Conservation (phyloP, 345 rosid species). For the Lenwebbia sp. region DNA sequence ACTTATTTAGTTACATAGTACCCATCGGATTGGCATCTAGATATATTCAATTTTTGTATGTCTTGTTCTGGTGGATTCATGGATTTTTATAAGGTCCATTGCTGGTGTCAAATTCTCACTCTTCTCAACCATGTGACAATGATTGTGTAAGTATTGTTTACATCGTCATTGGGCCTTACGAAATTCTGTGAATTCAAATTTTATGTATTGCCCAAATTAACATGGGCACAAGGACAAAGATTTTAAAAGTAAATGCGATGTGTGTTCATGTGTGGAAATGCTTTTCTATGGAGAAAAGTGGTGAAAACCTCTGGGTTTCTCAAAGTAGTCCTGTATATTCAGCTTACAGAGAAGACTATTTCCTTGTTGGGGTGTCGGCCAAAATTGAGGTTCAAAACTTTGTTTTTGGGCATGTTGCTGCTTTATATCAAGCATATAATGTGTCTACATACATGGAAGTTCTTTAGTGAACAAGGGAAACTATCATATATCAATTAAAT, state of each 20-base stretch:
- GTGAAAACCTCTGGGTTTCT: neutral
- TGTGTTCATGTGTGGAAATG: neutral
- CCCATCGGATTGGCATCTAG: neutral
- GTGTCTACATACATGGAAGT: neutral
- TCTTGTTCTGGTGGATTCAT: neutral
- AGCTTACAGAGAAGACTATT: neutral
- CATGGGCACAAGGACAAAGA: neutral
- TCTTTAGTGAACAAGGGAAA: neutral
- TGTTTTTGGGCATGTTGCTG: neutral
- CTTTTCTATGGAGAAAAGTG: neutral
- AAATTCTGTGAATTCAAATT: neutral
- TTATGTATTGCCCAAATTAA: neutral
- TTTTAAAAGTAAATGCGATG: neutral
- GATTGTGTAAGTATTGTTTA: neutral
- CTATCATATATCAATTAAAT: neutral
- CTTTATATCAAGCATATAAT: neutral
- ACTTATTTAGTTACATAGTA: neutral
- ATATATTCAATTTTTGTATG: neutral
- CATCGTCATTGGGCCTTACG: neutral
- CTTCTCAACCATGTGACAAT: neutral
- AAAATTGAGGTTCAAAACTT: neutral
- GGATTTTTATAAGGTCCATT: neutral
- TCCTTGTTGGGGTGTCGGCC: neutral
- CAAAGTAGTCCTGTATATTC: neutral
- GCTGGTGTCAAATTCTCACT: neutral